Conservation (phyloP, 2,329 filamentous ascomycete genomes). For the Clonostachys solani region DNA sequence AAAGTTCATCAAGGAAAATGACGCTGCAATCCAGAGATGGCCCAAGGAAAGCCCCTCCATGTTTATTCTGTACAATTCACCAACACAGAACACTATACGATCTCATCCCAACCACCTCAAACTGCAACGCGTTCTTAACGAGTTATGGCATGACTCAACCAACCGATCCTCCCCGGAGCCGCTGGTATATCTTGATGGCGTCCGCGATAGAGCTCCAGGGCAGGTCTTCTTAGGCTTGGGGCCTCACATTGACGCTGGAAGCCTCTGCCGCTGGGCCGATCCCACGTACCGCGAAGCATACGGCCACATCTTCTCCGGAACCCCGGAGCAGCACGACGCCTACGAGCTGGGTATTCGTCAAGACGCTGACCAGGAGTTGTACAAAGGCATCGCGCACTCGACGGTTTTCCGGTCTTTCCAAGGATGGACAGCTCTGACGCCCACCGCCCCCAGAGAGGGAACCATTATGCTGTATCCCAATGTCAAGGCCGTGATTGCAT, state of each 20-base stretch:
- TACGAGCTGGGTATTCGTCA: constrained; percentile 28
- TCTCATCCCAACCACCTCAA: constrained; percentile 28
- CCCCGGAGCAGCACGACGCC: constrained; percentile 25
- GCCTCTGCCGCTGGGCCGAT: constrained; percentile 35
- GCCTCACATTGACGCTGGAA: constrained; percentile 37
- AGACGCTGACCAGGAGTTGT: constrained; percentile 23
- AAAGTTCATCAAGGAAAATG: constrained; percentile 24
- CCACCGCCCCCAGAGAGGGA: constrained; percentile 23
- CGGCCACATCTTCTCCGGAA: constrained; percentile 25
- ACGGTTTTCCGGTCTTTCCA: constrained; percentile 30
- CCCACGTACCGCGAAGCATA: constrained; percentile 28
- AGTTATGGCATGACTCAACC: constrained; percentile 26
- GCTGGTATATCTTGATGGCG: constrained; percentile 30
- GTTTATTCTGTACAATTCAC: constrained; percentile 29
- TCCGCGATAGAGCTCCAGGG: constrained; percentile 28
- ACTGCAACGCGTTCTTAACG: constrained; percentile 28
- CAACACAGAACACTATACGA: constrained; percentile 28
- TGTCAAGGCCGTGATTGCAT: constrained; percentile 26
- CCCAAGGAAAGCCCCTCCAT: constrained; percentile 29
- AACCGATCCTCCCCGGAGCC: constrained; percentile 23
- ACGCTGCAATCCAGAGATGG: constrained; percentile 21
- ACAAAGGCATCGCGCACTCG: constrained; percentile 26
- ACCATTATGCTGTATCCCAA: constrained; percentile 33
- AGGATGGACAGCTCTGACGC: constrained; percentile 35
- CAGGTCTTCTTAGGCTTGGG: constrained; percentile 32